Evolutionary conservation across 345 rosid genomes (phyloP), one percentile per base, ranked within the genome.

Genomic region (Streptanthus diversifolius): DNA sequence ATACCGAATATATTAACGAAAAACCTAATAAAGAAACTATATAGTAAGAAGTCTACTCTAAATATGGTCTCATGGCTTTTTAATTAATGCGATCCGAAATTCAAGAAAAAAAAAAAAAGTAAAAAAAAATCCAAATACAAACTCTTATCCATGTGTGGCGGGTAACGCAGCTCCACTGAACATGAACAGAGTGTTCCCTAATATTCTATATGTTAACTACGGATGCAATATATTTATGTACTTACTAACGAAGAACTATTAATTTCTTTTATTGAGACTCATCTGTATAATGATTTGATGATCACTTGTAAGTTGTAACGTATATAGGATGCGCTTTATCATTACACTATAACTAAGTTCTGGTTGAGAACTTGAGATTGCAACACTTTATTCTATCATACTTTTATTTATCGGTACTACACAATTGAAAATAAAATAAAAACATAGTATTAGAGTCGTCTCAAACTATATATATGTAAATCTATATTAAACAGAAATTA

Each of bases 121-220:
- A 0, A 7, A 30, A 30, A 30, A 30, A 6, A 5, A 7, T 30
- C n/a, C 41, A 53, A 24, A 66, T 35, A n/a, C 35, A 66, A 18
- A 48, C 33, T 65, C 19, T 13, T 32, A 14, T 4, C 2, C 17
- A 36, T 25, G 29, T 68, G 18, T 7, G 41, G 17, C 54, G 54
- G 70, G 11, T 51, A 45, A 66, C 47, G 44, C 45, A 19, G 70
- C 14, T 68, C 40, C 63, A 68, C 30, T 30, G 54, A 68, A 41
- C 54, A 29, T 55, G 54, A 55, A 44, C 29, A 11, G 63, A 54
- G 63, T 40, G 14, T 25, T 52, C 18, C 53, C 25, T 48, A 48
- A 19, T 48, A 7, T 21, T 49, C 8, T 19, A 54, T 19, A 54
- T 54, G 53, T 68, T 41, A 14, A 30, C 21, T 51, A 25, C 7